Percentiles rank a stretch among this genome's conserved stretches.
Evolutionary conservation across 2,329 filamentous ascomycete species (phyloP).

Genomic region (Alternaria ethzedia): DNA sequence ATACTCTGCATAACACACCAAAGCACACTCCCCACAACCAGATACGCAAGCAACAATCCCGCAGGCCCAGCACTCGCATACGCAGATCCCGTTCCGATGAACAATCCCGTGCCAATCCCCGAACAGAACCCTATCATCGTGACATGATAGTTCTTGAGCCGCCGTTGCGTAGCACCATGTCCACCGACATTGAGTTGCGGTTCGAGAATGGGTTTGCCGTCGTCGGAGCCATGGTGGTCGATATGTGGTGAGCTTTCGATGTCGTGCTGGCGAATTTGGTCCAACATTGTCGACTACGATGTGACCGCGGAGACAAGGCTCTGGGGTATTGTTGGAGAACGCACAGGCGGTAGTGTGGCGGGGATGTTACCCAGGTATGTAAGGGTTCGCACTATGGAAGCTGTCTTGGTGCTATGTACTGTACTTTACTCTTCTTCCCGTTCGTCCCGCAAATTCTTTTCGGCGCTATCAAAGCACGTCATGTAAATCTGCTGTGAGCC

Average conservation of each 20-base stretch:
- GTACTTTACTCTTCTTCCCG: neutral
- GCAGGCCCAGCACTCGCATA: slow-evolving; percentile 49
- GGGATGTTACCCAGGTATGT: neutral
- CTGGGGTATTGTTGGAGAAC: neutral
- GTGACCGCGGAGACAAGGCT: neutral
- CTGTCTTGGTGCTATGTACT: neutral
- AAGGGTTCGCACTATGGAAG: neutral
- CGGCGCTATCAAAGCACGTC: slow-evolving; percentile 25
- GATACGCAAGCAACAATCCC: slow-evolving; percentile 64
- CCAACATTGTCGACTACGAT: slow-evolving; percentile 9
- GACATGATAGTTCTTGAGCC: slow-evolving; percentile 25
- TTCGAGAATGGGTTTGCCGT: slow-evolving; percentile 20
- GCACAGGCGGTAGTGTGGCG: neutral
- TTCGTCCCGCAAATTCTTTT: slow-evolving; percentile 17
- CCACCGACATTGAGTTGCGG: slow-evolving; percentile 27
- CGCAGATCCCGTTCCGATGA: slow-evolving; percentile 26
- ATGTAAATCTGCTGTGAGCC: slow-evolving; percentile 16
- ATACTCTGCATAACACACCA: slow-evolving; percentile 67
- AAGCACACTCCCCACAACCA: slow-evolving; percentile 60
- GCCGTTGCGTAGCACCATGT: slow-evolving; percentile 25
- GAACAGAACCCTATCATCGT: slow-evolving; percentile 31
- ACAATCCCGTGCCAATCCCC: slow-evolving; percentile 27
- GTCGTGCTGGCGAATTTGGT: slow-evolving; percentile 9
- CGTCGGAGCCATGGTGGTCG: slow-evolving; percentile 13
- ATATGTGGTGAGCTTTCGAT: slow-evolving; percentile 18